These are phyloP conservation scores for Acanthamoeba royreba DNA, from an alignment of 208 protist genomes.

Conservation along the genomic window DNA sequence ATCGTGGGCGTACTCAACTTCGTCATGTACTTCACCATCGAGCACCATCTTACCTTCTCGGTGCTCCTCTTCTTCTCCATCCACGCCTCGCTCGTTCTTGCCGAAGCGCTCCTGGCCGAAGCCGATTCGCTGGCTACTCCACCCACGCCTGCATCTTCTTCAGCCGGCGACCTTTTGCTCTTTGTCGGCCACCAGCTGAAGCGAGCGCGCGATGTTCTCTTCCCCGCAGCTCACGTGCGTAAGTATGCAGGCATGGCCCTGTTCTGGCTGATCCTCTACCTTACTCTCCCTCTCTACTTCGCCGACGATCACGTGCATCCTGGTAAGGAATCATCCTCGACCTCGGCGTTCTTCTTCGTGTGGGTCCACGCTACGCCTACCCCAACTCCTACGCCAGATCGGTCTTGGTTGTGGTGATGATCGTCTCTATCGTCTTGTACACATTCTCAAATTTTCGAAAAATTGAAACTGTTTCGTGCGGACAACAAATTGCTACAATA, in stretches of 20 bases:
- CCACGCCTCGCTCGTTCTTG: neutral
- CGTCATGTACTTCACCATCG: neutral
- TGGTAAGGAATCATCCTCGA: neutral
- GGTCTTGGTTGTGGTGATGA: neutral
- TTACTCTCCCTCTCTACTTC: conserved; percentile 21
- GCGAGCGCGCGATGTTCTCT: neutral
- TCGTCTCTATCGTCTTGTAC: too few relatives aligned
- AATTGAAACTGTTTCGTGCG: too few relatives aligned
- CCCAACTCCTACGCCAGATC: neutral
- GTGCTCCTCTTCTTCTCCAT: neutral
- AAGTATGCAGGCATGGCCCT: neutral
- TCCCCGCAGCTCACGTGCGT: neutral
- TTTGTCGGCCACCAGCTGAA: neutral
- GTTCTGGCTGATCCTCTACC: neutral
- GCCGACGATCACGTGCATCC: neutral
- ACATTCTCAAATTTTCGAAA: too few relatives aligned
- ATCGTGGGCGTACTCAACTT: neutral
- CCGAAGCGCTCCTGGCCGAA: neutral
- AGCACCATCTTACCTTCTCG: neutral
- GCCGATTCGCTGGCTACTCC: neutral
- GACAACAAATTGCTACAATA: too few relatives aligned
- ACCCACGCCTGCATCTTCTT: neutral
- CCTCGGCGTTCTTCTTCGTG: neutral
- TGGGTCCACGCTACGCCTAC: neutral
- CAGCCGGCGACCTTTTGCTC: neutral